These are phyloP conservation scores for Yarrowia deformans DNA, from an alignment of 805 yeast genomes.

Conservation along the genomic window DNA sequence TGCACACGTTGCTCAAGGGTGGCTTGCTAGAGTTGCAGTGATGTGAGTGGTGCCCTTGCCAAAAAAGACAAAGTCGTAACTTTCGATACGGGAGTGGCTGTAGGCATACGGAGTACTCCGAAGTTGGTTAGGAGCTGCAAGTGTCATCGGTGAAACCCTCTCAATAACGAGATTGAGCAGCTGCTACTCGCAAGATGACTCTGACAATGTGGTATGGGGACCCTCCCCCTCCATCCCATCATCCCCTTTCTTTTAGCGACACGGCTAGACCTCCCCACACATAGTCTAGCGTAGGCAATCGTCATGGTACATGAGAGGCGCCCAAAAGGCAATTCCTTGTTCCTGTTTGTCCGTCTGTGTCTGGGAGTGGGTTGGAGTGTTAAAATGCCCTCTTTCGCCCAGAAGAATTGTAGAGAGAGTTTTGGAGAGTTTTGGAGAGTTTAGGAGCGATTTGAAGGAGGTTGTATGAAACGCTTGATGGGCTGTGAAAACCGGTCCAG, in stretches of 20 bases:
- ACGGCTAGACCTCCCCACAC: slow-evolving; percentile 35
- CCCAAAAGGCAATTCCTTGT: not conserved
- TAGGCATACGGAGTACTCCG: too few species aligned
- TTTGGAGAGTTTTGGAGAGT: not conserved
- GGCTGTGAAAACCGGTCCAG: too few species aligned
- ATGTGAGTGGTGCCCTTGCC: slow-evolving; percentile 4
- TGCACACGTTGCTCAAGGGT: slow-evolving; percentile 8
- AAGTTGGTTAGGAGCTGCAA: too few species aligned
- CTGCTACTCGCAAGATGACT: too few species aligned
- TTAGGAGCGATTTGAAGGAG: not conserved
- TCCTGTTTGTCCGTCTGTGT: not conserved
- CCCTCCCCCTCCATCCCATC: too few species aligned
- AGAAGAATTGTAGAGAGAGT: too few species aligned
- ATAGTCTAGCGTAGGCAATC: slow-evolving; percentile 5
- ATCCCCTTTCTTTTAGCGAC: not conserved
- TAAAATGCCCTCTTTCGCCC: not conserved
- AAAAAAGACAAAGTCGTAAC: slow-evolving; percentile 5
- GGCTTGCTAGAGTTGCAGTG: slow-evolving; percentile 11
- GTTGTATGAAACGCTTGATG: too few species aligned
- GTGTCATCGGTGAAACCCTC: too few species aligned
- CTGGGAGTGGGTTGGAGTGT: not conserved
- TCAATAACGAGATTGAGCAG: too few species aligned
- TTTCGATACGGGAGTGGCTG: not conserved
- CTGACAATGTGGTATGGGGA: too few species aligned
- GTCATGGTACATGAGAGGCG: slow-evolving; percentile 32